Evolutionary conservation across 805 yeast species (phyloP), one percentile per base, ranked within the genome.

Genomic region (Saccharomyces eubayanus): DNA sequence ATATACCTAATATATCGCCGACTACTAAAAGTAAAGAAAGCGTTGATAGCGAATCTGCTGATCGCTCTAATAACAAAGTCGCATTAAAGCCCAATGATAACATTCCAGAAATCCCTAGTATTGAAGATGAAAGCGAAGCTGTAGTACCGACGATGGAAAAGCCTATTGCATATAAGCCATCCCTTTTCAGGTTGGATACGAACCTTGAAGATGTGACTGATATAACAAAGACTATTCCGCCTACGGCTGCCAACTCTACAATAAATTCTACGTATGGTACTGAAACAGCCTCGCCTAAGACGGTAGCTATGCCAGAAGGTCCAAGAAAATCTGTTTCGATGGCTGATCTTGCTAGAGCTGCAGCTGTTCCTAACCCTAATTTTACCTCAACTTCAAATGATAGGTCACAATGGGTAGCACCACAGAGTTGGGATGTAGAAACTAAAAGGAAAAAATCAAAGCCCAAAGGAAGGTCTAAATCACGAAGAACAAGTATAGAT

Each of bases 341-440:
- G 10, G 56, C 57, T 14, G 59, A 59, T 49, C 50, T 59, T 31
- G 52, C 59, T 24, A 31, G 53, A 24, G 14, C 51, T 31, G n/a
- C 47, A 14, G 41, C 45, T 14, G 16, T 45, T 29, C 36, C 49
- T 6, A 24, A 40, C 20, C 8, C 51, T 9, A 16, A 24, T 11
- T 24, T 47, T 14, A 20, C 46, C 11, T 29, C 30, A 43, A 27
- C 27, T 12, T 14, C 51, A 3, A 21, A 28, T 31, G 43, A 51
- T 27, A 46, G 41, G 30, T 47, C 47, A 27, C 64, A 61, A 50
- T 81, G 85, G 85, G 70, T 68, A 28, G 80, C 85, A 5, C 85
- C 85, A 2, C 84, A 81, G 53, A 76, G 80, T 56, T 81, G 85
- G 85, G 83, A 80, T 59, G 84, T 81, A 9, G 79, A 77, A 56